Evolutionary conservation across 163 green algal species (phyloP).

Genomic region (Trebouxia gelatinosa): DNA sequence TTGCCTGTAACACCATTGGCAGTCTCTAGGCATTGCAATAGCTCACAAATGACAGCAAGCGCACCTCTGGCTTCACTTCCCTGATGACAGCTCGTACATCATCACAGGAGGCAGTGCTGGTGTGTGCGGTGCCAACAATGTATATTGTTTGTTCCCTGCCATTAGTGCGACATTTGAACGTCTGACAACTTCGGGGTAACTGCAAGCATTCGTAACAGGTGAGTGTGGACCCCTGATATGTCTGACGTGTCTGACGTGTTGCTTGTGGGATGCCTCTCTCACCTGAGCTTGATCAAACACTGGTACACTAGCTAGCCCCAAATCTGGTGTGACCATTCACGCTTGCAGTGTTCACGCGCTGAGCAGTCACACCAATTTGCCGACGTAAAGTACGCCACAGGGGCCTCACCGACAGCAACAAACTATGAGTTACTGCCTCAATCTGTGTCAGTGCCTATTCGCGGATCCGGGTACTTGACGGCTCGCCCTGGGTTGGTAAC

Average conservation of each 20-base stretch:
- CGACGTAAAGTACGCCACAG: background rate
- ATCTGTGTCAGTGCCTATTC: background rate
- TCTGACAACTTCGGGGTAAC: slow-evolving; percentile 10
- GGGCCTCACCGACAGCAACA: background rate
- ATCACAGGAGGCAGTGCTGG: slow-evolving; percentile 24
- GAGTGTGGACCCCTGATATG: too few species aligned
- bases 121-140: slow-evolving; percentile 34
- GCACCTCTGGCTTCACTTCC: slow-evolving; percentile 29
- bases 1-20: too few species aligned
- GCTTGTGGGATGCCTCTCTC: too few species aligned
- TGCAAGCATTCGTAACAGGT: too few species aligned
- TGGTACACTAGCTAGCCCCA: background rate
- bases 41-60: too few species aligned
- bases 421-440: background rate
- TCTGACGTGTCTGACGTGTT: too few species aligned
- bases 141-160: slow-evolving; percentile 38
- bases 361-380: too few species aligned
- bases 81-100: slow-evolving; percentile 33
- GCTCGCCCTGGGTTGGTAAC: too few species aligned
- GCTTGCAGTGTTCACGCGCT: background rate
- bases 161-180: slow-evolving; percentile 9
- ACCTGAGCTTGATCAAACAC: slow-evolving; percentile 13
- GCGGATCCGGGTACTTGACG: background rate
- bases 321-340: slow-evolving; percentile 3
- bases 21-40: too few species aligned